Conservation (phyloP, 768 basidiomycete species). For the Asterophora parasitica region DNA sequence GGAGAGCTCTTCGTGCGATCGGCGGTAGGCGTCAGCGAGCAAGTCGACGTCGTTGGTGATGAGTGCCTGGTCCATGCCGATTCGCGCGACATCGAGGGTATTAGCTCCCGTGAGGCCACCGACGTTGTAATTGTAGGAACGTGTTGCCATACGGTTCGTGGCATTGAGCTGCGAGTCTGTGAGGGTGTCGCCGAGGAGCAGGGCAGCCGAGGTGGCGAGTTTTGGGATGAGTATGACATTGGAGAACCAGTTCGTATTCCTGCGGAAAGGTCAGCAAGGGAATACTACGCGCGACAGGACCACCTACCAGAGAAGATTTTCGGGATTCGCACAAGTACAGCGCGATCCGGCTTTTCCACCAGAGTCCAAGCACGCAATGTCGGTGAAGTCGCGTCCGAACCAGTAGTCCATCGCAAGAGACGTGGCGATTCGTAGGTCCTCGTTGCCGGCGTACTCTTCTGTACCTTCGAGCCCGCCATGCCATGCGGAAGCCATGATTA, state of each 20-base stretch:
- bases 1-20: slow-evolving; percentile 50
- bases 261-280: neutral
- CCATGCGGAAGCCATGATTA: slow-evolving; percentile 45
- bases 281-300: neutral
- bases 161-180: slow-evolving; percentile 26
- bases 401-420: slow-evolving; percentile 43
- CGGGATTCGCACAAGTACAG: slow-evolving; percentile 48
- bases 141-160: slow-evolving; percentile 37
- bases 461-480: slow-evolving; percentile 41
- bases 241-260: slow-evolving; percentile 55
- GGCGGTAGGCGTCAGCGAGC: slow-evolving; percentile 43
- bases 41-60: slow-evolving; percentile 39
- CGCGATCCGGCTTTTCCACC: slow-evolving; percentile 33
- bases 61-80: slow-evolving; percentile 51
- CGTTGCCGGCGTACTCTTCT: slow-evolving; percentile 30
- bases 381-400: slow-evolving; percentile 48
- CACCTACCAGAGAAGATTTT: slow-evolving; percentile 24
- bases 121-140: slow-evolving; percentile 40
- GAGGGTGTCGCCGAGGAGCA: slow-evolving; percentile 37
- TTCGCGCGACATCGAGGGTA: slow-evolving; percentile 53
- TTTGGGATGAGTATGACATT: slow-evolving; percentile 51
- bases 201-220: slow-evolving; percentile 43
- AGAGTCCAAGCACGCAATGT: slow-evolving; percentile 37
- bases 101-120: slow-evolving; percentile 50
- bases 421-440: slow-evolving; percentile 28